These are phyloP conservation scores for Crithidia thermophila DNA, from an alignment of 208 protist species.

Conservation along the genomic window DNA sequence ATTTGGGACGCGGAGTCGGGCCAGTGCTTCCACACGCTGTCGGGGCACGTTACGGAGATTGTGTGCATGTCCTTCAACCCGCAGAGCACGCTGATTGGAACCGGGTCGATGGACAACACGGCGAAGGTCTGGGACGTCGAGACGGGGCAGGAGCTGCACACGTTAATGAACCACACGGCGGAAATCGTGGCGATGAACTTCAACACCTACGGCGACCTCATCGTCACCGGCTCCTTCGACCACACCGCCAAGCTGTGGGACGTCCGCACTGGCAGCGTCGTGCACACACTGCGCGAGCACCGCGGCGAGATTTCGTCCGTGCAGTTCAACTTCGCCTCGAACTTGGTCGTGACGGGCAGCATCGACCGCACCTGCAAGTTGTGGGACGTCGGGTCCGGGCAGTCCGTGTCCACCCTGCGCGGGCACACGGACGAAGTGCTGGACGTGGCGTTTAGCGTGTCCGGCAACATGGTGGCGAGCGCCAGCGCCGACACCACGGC, in stretches of 20 bases:
- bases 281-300: constrained; percentile 93
- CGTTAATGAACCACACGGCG: constrained; percentile 92
- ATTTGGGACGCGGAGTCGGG: constrained; percentile 93
- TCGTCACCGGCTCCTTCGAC: constrained; percentile 96
- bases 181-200: constrained; percentile 95
- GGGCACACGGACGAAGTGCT: constrained; percentile 95
- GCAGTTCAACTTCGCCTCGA: constrained; percentile 94
- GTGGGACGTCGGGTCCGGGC: constrained; percentile 93
- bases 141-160: constrained; percentile 88
- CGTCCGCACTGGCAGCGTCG: constrained; percentile 78
- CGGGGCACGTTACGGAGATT: constrained; percentile 95
- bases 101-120: constrained; percentile 96
- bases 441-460: constrained; percentile 93
- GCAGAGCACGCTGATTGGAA: constrained; percentile 90
- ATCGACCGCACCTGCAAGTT: constrained; percentile 96
- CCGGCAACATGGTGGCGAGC: constrained; percentile 90
- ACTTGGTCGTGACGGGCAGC: constrained; percentile 91
- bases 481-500: constrained; percentile 95
- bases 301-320: constrained; percentile 93
- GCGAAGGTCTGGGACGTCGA: constrained; percentile 95
- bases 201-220: constrained; percentile 86
- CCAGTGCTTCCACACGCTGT: constrained; percentile 90
- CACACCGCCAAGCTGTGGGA: constrained; percentile 95
- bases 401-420: constrained; percentile 89
- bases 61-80: constrained; percentile 96